These are phyloP conservation scores for Silene conica DNA, from an alignment of 148 eudicot genomes.

Conservation along the genomic window DNA sequence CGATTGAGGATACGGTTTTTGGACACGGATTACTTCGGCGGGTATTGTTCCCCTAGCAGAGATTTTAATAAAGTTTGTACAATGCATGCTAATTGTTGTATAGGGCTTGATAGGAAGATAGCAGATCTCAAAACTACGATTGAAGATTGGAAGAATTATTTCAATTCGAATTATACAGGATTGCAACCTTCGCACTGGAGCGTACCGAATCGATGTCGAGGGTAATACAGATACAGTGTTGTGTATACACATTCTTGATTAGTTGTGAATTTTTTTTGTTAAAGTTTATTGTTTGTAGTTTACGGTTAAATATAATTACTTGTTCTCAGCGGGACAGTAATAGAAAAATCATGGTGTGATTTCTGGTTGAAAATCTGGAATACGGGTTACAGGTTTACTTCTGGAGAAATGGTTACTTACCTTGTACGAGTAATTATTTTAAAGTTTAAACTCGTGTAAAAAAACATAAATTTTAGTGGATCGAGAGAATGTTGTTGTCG, in stretches of 20 bases:
- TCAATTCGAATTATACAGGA: slow-evolving; percentile 16
- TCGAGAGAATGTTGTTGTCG: too few species aligned
- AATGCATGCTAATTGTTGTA: slow-evolving; percentile 76
- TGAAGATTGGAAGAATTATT: slow-evolving; percentile 52
- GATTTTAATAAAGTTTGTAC: slow-evolving; percentile 53
- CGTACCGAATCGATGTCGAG: slow-evolving; percentile 37
- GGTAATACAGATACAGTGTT: background rate
- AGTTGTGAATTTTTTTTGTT: background rate
- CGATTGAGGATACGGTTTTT: slow-evolving; percentile 45
- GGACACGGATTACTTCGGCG: slow-evolving; percentile 49
- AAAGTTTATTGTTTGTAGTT: background rate
- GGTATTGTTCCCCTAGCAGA: slow-evolving; percentile 54
- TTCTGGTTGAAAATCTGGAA: background rate
- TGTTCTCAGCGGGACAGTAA: too few species aligned
- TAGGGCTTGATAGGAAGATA: slow-evolving; percentile 43
- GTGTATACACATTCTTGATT: slow-evolving; percentile 1
- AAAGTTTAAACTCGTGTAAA: too few species aligned
- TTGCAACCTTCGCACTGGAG: slow-evolving; percentile 33
- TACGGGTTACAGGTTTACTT: too few species aligned
- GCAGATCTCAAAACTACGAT: slow-evolving; percentile 44
- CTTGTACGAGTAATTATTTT: too few species aligned
- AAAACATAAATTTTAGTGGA: too few species aligned
- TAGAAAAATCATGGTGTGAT: background rate
- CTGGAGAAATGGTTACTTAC: too few species aligned
- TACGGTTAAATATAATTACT: too few species aligned